Conservation (phyloP, 768 basidiomycete species). For the Hygrophoropsis aurantiaca region DNA sequence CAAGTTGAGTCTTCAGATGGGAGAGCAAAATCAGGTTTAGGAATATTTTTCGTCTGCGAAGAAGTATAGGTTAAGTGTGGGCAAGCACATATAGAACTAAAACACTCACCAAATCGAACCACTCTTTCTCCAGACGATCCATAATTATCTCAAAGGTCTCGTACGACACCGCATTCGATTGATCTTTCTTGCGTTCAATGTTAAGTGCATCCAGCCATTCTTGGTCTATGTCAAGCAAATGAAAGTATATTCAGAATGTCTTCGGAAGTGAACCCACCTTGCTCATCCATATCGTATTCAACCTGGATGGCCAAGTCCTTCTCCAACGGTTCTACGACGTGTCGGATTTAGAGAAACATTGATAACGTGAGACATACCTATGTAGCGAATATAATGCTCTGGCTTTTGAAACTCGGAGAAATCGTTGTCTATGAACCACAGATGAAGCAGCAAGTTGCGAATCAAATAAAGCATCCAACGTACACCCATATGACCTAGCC, state of each 20-base stretch:
- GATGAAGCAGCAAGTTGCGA: not conserved
- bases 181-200: slow-evolving; percentile 73
- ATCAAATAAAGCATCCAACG: slow-evolving; percentile 25
- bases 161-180: slow-evolving; percentile 67
- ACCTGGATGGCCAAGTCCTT: slow-evolving; percentile 89
- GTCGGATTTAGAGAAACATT: slow-evolving; percentile 6
- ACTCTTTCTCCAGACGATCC: slow-evolving; percentile 98
- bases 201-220: slow-evolving; percentile 93
- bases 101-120: slow-evolving; percentile 85
- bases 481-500: slow-evolving; percentile 73
- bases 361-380: slow-evolving; percentile 52
- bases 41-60: slow-evolving; percentile 85
- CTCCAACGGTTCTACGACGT: slow-evolving; percentile 77
- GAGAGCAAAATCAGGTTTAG: slow-evolving; percentile 82
- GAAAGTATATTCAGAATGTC: slow-evolving; percentile 1
- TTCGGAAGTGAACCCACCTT: slow-evolving; percentile 53
- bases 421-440: slow-evolving; percentile 51
- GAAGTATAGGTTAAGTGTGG: not conserved
- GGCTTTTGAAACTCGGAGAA: slow-evolving; percentile 72
- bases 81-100: slow-evolving; percentile 3
- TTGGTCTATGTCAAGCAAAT: slow-evolving; percentile 56
- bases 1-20: slow-evolving; percentile 96
- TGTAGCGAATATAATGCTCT: slow-evolving; percentile 88
- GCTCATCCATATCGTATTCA: slow-evolving; percentile 99
- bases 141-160: slow-evolving; percentile 95